A percentile compares a stretch with the other conserved stretches of the same genome.
phyloP scores from a whole-genome alignment of 1,284 basidiomycete genomes.

The Cyathus pygmaeus region DNA sequence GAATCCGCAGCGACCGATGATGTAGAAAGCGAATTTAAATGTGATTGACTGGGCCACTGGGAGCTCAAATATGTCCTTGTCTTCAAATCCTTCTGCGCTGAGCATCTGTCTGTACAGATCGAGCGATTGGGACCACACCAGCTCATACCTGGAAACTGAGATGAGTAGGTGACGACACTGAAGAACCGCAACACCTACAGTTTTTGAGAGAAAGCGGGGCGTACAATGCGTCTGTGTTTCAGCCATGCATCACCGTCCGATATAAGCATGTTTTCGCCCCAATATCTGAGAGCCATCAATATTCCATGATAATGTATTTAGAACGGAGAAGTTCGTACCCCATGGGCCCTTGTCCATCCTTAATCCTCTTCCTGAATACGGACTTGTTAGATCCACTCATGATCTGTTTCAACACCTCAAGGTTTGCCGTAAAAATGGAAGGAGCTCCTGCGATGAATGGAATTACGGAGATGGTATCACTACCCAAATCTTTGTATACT shows the following conservation, averaged over 20 bases:
- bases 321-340: conserved; percentile 37
- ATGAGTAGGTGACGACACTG: background rate
- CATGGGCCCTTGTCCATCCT: conserved; percentile 49
- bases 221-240: conserved; percentile 58
- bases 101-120: conserved; percentile 58
- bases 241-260: conserved; percentile 58
- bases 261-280: conserved; percentile 58
- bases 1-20: conserved; percentile 62
- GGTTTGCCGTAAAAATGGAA: conserved; percentile 54
- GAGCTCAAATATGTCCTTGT: conserved; percentile 46
- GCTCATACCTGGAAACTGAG: conserved; percentile 44
- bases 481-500: too few relatives aligned
- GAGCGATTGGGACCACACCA: conserved; percentile 56
- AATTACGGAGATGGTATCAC: conserved; percentile 56
- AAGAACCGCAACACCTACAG: conserved; percentile 42
- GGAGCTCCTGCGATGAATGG: conserved; percentile 52
- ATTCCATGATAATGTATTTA: conserved; percentile 39
- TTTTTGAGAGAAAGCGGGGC: conserved; percentile 59
- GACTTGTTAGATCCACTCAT: conserved; percentile 35
- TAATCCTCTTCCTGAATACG: too few relatives aligned
- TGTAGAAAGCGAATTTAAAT: conserved; percentile 60
- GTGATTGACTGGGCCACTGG: conserved; percentile 52
- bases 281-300: conserved; percentile 38
- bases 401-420: conserved; percentile 59
- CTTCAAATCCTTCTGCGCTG: conserved; percentile 51